Conservation (phyloP, 768 basidiomycete genomes). For the Guyanaporus albipodus region DNA sequence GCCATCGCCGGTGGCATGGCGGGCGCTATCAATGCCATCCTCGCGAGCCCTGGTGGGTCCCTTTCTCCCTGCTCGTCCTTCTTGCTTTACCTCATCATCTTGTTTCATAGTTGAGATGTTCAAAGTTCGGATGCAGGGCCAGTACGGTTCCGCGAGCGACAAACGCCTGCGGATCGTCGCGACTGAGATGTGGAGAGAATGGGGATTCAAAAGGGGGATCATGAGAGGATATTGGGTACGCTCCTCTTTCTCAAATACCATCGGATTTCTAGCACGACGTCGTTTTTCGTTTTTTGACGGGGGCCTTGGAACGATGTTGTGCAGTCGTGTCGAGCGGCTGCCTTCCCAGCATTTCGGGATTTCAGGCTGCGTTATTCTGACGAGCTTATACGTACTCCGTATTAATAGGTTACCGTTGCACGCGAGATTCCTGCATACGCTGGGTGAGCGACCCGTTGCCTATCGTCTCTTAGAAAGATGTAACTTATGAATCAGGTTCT, state of each 20-base stretch:
- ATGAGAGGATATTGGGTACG: constrained; percentile 97
- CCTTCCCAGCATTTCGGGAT: too few relatives aligned
- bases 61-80: background rate
- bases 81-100: background rate
- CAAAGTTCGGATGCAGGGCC: constrained; percentile 97
- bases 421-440: constrained; percentile 97
- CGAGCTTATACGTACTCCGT: background rate
- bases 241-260: constrained; percentile 14
- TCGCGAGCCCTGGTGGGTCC: constrained; percentile 79
- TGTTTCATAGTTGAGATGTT: constrained; percentile 85
- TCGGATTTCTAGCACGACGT: too few relatives aligned
- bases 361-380: too few relatives aligned
- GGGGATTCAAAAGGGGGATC: constrained; percentile 82
- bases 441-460: constrained; percentile 38
- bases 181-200: constrained; percentile 80
- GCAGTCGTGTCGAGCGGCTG: too few relatives aligned
- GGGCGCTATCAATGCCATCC: constrained; percentile 82
- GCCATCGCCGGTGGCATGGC: constrained; percentile 90
- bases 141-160: constrained; percentile 80
- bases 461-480: background rate
- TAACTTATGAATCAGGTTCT: constrained; percentile 47
- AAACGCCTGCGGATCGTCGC: constrained; percentile 70
- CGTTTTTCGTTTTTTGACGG: too few relatives aligned
- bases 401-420: constrained; percentile 72
- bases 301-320: too few relatives aligned